Evolutionary conservation across 768 basidiomycete genomes (phyloP), one percentile per base, ranked within the genome.

Genomic region (Scleroderma citrinum): DNA sequence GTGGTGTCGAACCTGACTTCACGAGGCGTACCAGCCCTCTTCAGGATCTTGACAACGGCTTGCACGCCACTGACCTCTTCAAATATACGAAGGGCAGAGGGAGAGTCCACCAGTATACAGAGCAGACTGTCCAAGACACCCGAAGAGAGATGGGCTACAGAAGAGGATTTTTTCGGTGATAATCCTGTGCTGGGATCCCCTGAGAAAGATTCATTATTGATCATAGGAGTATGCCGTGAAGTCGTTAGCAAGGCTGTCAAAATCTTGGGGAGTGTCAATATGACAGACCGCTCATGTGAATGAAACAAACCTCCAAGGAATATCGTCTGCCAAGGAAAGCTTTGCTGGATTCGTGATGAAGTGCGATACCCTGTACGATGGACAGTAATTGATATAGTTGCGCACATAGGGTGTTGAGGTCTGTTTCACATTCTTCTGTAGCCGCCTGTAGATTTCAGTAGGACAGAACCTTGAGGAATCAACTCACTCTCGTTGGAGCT

Each of bases 1-100:
- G n/a, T n/a, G n/a, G n/a, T n/a, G n/a, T n/a, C 80, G 29, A 50
- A 94, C 93, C 90, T 73, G 49, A 94, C 87, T 70, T 90, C 88
- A 42, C 90, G 79, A n/a, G 87, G 84, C 7, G 90, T 90, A 7
- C 81, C 83, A 1, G 86, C 83, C 40, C 90, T 76, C 62, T 97
- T 97, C 32, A 96, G 74, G 26, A 92, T 81, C 60, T 83, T 87
- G n/a, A 93, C 90, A 7, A 95, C 76, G 1, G 79, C 77, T 53
- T 90, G 89, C 2, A 92, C 76, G 2, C 94, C 94, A 47, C 75
- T 78, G 24, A 75, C 73, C 16, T 78, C 76, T 66, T 97, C 94
- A 54, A 96, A 94, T 0, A 71, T 73, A 20, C 94, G 81, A 13
- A 93, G 67, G 6, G 90, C 83, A 7, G 65, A 56, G 0, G 89